Percentiles rank a stretch among this genome's conserved stretches.
Conservation (phyloP, 768 basidiomycete species). For the Auriscalpium vulgare region DNA sequence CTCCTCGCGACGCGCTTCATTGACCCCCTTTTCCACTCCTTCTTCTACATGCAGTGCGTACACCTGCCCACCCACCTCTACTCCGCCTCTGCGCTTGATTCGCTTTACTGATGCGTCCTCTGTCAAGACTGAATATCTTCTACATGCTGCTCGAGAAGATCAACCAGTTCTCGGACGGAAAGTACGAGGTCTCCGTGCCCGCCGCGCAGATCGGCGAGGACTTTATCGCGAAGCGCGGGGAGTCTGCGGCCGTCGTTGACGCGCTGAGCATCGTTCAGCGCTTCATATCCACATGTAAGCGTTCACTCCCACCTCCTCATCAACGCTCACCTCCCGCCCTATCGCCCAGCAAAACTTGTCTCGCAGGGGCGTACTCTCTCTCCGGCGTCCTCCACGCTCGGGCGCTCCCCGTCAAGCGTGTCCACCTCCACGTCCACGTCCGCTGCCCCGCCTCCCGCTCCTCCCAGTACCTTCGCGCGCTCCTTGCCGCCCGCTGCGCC, state of each 20-base stretch:
- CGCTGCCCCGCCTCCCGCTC: constrained; percentile 13
- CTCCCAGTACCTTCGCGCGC: constrained; percentile 31
- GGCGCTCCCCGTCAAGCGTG: constrained; percentile 48
- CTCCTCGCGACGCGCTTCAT: constrained; percentile 81
- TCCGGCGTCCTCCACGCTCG: background rate
- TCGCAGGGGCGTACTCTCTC: no score
- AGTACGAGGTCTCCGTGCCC: constrained; percentile 60
- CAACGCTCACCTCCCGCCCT: no score
- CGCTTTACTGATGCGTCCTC: background rate
- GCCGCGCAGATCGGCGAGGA: constrained; percentile 65
- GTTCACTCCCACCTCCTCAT: background rate
- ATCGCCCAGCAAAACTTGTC: background rate
- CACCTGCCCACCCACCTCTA: background rate
- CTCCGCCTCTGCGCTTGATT: background rate
- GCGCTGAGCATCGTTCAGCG: constrained; percentile 76
- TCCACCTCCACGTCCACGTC: constrained; percentile 36
- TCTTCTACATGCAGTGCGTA: constrained; percentile 98
- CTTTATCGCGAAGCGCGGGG: constrained; percentile 78
- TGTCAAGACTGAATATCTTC: constrained; percentile 76
- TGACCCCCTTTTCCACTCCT: constrained; percentile 95
- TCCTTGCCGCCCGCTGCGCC: constrained; percentile 33
- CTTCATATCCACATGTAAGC: constrained; percentile 77
- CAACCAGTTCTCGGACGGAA: constrained; percentile 73
- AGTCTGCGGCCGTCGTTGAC: constrained; percentile 74
- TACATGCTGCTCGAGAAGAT: constrained; percentile 94